Evolutionary conservation across 2,329 filamentous ascomycete species (phyloP).

Genomic region (Colletotrichum cereale): DNA sequence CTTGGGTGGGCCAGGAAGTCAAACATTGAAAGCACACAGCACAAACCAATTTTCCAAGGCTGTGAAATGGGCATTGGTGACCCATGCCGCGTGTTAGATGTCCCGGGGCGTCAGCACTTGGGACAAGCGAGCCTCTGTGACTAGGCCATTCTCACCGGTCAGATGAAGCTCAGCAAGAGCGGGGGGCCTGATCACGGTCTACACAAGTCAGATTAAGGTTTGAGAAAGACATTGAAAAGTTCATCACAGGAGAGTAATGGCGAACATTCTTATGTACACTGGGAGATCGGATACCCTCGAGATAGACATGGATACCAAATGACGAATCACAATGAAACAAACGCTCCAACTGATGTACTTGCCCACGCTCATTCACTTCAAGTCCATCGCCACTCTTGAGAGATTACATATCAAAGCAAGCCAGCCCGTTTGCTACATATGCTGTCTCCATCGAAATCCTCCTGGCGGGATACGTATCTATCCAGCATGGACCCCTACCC

Average conservation of each 20-base stretch:
- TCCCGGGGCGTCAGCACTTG: not conserved
- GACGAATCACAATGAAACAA: conserved; percentile 1
- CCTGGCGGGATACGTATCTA: not conserved
- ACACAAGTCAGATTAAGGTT: not conserved
- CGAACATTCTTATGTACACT: not conserved
- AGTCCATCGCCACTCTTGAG: not conserved
- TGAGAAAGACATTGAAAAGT: not conserved
- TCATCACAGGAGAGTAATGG: not conserved
- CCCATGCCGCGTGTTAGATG: not conserved
- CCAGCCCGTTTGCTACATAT: conserved; percentile 5
- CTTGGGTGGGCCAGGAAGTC: not conserved
- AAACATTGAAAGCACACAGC: not conserved
- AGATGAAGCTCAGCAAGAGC: not conserved
- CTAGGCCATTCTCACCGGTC: not conserved
- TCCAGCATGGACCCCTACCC: conserved; percentile 10
- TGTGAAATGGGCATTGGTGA: not conserved
- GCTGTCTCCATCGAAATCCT: not conserved
- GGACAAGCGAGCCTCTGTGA: not conserved
- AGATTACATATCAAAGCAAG: not conserved
- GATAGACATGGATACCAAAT: conserved; percentile 6
- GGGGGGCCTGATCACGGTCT: not conserved
- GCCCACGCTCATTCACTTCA: not conserved
- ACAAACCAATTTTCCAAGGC: not conserved
- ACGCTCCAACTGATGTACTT: not conserved
- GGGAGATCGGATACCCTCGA: conserved; percentile 12